Evolutionary conservation across 352 stramenopile species (phyloP).

Genomic region (Pythium pyrilobum): DNA sequence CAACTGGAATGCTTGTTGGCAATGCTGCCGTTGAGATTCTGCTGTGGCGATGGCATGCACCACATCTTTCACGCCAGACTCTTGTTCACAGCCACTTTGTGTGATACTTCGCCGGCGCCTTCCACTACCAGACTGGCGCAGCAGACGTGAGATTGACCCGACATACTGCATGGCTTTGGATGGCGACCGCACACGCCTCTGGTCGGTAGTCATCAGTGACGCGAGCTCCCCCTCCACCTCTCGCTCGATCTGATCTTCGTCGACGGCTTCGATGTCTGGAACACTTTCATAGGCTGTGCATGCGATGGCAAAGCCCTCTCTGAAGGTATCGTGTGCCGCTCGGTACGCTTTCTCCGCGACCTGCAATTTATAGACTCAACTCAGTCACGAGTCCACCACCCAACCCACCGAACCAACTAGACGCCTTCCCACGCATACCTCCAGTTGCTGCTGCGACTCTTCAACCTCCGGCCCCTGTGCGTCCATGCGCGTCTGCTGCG

Average conservation of each 20-base stretch:
- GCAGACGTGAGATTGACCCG: conserved; percentile 12
- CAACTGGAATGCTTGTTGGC: conserved; percentile 7
- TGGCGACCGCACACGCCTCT: not conserved
- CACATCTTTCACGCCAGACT: no score
- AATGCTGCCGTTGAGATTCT: conserved; percentile 10
- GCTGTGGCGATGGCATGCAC: not conserved
- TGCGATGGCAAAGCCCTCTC: conserved; percentile 8
- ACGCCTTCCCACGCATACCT: not conserved
- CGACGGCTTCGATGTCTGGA: not conserved
- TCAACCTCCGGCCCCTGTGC: conserved; percentile 8
- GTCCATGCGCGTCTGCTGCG: conserved; percentile 17
- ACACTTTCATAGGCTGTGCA: not conserved
- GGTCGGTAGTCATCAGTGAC: not conserved
- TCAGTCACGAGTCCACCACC: not conserved
- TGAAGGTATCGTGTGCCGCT: not conserved
- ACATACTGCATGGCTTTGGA: conserved; percentile 22
- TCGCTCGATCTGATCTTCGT: not conserved
- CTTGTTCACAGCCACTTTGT: not conserved
- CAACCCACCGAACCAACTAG: not conserved
- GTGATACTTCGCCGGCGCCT: not conserved
- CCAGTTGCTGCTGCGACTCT: not conserved
- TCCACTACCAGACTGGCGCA: not conserved
- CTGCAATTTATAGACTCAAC: not conserved
- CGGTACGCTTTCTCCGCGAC: conserved; percentile 6
- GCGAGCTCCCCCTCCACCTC: conserved; percentile 1